Conservation (phyloP, 225 moss, liverwort and hornwort genomes). For the Physcomitrellopsis africana region DNA sequence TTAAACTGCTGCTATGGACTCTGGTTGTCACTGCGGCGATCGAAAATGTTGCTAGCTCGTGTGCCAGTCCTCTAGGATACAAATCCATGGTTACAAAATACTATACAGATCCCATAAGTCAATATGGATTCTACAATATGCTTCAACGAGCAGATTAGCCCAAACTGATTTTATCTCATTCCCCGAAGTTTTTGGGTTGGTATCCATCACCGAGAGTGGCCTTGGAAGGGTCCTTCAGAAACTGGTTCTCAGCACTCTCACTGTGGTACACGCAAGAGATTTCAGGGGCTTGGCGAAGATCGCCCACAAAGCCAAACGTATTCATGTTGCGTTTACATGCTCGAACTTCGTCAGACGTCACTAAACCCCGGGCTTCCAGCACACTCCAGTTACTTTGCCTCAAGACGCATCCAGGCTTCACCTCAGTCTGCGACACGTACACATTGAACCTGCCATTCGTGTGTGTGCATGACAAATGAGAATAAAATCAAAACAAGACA, state of each 20-base stretch:
- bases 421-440: slow-evolving; percentile 92
- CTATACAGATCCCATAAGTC: too few species aligned
- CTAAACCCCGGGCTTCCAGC: slow-evolving; percentile 74
- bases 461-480: not conserved
- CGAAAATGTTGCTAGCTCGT: too few species aligned
- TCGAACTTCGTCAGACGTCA: slow-evolving; percentile 78
- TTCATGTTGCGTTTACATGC: slow-evolving; percentile 95
- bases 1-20: too few species aligned
- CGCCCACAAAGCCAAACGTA: slow-evolving; percentile 98
- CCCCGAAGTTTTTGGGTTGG: slow-evolving; percentile 71
- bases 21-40: too few species aligned
- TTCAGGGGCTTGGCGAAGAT: slow-evolving; percentile 89
- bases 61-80: too few species aligned
- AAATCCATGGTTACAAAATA: too few species aligned
- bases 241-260: slow-evolving; percentile 93
- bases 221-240: slow-evolving; percentile 88
- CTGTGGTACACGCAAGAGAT: slow-evolving; percentile 97
- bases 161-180: slow-evolving; percentile 30
- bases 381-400: slow-evolving; percentile 93
- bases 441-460: slow-evolving; percentile 76
- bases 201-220: slow-evolving; percentile 94
- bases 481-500: not conserved
- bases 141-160: too few species aligned
- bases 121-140: too few species aligned
- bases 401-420: slow-evolving; percentile 91